These are phyloP conservation scores for Guyanaporus albipodus DNA, from an alignment of 768 basidiomycete genomes.

Conservation along the genomic window DNA sequence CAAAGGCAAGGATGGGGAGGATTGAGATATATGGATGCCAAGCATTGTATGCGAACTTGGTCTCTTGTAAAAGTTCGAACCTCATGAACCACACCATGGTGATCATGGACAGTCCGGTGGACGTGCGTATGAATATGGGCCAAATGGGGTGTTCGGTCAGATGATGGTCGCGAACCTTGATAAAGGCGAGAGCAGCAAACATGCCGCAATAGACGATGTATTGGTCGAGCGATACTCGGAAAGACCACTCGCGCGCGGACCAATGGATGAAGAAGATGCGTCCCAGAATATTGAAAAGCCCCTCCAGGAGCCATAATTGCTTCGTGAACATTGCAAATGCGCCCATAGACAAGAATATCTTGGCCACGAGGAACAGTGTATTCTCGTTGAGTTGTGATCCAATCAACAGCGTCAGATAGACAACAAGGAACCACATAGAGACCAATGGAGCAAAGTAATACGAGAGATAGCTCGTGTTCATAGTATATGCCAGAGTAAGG, in stretches of 20 bases:
- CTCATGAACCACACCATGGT: conserved; percentile 73
- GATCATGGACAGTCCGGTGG: conserved; percentile 48
- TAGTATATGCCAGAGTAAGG: conserved; percentile 76
- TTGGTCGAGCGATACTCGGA: conserved; percentile 84
- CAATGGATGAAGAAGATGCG: conserved; percentile 72
- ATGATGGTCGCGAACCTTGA: conserved; percentile 71
- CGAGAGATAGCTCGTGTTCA: conserved; percentile 89
- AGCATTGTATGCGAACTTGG: conserved; percentile 81
- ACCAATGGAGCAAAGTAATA: conserved; percentile 92
- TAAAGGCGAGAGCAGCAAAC: conserved; percentile 66
- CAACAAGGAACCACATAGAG: conserved; percentile 85
- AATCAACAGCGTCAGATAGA: conserved; percentile 73
- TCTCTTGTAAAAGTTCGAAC: conserved; percentile 73
- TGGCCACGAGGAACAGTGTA: conserved; percentile 60
- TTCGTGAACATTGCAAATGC: conserved; percentile 65
- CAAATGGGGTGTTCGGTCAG: conserved; percentile 69
- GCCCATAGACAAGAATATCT: conserved; percentile 63
- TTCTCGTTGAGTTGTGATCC: conserved; percentile 74
- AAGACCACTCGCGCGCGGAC: conserved; percentile 84
- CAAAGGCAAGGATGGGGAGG: conserved; percentile 76
- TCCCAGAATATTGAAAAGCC: conserved; percentile 58
- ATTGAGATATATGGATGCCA: conserved; percentile 84
- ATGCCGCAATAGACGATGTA: conserved; percentile 89
- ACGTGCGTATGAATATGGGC: conserved; percentile 47
- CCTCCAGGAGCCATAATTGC: conserved; percentile 57